Evolutionary conservation across 805 yeast species (phyloP).

Genomic region (Teunomyces pallodes): DNA sequence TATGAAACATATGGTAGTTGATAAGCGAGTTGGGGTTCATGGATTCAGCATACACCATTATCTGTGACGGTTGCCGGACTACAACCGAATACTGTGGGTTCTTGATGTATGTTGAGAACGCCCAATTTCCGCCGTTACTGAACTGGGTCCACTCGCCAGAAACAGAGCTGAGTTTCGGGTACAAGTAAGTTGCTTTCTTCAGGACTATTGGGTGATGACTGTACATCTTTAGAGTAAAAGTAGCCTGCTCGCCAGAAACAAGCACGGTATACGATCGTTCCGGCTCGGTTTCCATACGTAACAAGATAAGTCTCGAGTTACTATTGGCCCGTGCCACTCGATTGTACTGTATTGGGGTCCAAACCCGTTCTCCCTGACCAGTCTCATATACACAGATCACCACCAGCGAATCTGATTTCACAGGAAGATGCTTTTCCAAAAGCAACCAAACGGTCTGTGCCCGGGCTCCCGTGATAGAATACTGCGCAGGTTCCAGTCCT

Average conservation of each 20-base stretch:
- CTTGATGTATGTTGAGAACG: conserved; percentile 40
- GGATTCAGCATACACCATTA: not conserved
- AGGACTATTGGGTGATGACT: conserved; percentile 27
- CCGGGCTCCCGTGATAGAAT: conserved; percentile 22
- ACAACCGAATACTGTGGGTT: conserved; percentile 54
- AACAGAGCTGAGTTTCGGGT: conserved; percentile 16
- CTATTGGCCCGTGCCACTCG: conserved; percentile 26
- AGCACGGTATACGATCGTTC: conserved; percentile 21
- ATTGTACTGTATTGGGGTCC: conserved; percentile 22
- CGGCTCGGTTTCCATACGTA: conserved; percentile 28
- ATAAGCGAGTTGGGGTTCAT: conserved; percentile 12
- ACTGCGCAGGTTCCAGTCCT: conserved; percentile 42
- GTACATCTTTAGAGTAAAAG: conserved; percentile 25
- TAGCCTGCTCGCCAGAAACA: conserved; percentile 14
- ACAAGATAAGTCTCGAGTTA: conserved; percentile 30
- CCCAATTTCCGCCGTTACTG: conserved; percentile 56
- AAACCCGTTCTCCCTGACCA: conserved; percentile 27
- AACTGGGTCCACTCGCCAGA: conserved; percentile 46
- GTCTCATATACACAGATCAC: conserved; percentile 21
- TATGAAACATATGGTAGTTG: conserved; percentile 46
- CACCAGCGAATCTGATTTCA: conserved; percentile 9
- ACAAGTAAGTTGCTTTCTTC: conserved; percentile 28
- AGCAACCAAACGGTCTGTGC: conserved; percentile 44
- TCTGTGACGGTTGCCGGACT: conserved; percentile 11
- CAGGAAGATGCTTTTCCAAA: conserved; percentile 47